Evolutionary conservation across 2,329 filamentous ascomycete species (phyloP).

Genomic region (Verticillium dahliae): DNA sequence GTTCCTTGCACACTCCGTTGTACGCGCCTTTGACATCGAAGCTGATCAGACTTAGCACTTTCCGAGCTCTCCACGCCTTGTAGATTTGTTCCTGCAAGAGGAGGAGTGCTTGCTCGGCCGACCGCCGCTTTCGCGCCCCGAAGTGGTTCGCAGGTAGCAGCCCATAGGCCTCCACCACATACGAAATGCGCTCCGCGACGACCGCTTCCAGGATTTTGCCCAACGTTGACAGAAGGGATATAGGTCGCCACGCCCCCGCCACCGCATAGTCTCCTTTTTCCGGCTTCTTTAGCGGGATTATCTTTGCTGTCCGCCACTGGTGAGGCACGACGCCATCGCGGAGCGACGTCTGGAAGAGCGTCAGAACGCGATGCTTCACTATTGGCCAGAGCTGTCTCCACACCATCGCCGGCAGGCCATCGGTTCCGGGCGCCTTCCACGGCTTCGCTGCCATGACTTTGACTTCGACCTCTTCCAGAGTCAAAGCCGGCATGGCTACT

Average conservation of each 20-base stretch:
- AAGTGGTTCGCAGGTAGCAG: constrained; percentile 3
- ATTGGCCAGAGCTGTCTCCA: constrained; percentile 10
- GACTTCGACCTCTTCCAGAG: constrained; percentile 13
- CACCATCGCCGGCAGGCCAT: constrained; percentile 11
- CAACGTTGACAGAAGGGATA: constrained; percentile 18
- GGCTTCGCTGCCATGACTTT: constrained; percentile 10
- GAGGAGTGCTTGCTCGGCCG: constrained; percentile 1
- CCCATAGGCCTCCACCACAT: neutral
- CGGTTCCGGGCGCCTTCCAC: constrained; percentile 15
- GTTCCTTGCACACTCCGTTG: constrained; percentile 28
- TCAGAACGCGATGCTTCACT: constrained; percentile 8
- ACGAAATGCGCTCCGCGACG: neutral
- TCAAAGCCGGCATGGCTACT: constrained; percentile 7
- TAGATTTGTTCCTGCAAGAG: constrained; percentile 1
- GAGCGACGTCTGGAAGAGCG: constrained; percentile 9
- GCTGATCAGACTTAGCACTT: constrained; percentile 24
- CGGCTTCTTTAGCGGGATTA: constrained; percentile 20
- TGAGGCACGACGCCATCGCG: neutral
- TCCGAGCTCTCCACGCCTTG: constrained; percentile 2
- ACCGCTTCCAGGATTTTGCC: constrained; percentile 13
- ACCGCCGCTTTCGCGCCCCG: constrained; percentile 1
- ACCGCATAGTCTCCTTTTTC: constrained; percentile 17
- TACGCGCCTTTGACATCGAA: constrained; percentile 34
- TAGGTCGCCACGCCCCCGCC: constrained; percentile 18
- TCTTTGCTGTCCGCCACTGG: constrained; percentile 11